Percentiles rank a stretch among this genome's conserved stretches.
phyloP scores from a whole-genome alignment of 169 alveolate genomes.

The Fabrea salina region DNA sequence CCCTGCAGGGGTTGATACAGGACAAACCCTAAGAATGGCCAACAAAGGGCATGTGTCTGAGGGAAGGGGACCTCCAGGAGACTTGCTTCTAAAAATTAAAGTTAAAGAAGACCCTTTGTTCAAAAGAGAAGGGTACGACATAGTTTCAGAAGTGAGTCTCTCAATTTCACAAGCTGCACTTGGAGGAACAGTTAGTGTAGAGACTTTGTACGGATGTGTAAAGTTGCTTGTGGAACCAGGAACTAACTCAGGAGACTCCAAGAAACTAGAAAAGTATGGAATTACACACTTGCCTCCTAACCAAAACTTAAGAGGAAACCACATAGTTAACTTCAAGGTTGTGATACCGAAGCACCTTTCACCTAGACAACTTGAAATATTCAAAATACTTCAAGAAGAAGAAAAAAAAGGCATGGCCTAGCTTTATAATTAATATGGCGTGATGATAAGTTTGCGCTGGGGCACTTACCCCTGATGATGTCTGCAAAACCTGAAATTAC shows the following conservation, averaged over 20 bases:
- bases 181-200: constrained; percentile 42
- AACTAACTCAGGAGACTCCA: constrained; percentile 39
- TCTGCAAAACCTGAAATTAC: too few relatives aligned
- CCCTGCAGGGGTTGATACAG: constrained; percentile 64
- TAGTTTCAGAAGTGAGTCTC: constrained; percentile 38
- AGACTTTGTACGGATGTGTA: constrained; percentile 53
- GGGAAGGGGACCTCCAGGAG: constrained; percentile 54
- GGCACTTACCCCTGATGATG: too few relatives aligned
- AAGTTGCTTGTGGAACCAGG: constrained; percentile 52
- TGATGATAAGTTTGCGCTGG: too few relatives aligned
- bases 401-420: too few relatives aligned
- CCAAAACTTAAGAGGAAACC: constrained; percentile 40
- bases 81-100: constrained; percentile 41
- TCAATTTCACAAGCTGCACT: constrained; percentile 46
- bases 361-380: constrained; percentile 31
- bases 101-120: constrained; percentile 43
- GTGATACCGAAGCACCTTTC: constrained; percentile 45
- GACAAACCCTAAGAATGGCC: constrained; percentile 41
- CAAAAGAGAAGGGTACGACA: constrained; percentile 52
- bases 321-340: constrained; percentile 38
- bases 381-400: constrained; percentile 32
- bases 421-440: too few relatives aligned
- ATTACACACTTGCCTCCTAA: constrained; percentile 50
- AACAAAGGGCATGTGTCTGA: constrained; percentile 50
- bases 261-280: constrained; percentile 45